A percentile compares a stretch with the other conserved stretches of the same genome.
These are phyloP conservation scores for Petunia secreta DNA, from an alignment of 257 asterid genomes.

Conservation along the genomic window DNA sequence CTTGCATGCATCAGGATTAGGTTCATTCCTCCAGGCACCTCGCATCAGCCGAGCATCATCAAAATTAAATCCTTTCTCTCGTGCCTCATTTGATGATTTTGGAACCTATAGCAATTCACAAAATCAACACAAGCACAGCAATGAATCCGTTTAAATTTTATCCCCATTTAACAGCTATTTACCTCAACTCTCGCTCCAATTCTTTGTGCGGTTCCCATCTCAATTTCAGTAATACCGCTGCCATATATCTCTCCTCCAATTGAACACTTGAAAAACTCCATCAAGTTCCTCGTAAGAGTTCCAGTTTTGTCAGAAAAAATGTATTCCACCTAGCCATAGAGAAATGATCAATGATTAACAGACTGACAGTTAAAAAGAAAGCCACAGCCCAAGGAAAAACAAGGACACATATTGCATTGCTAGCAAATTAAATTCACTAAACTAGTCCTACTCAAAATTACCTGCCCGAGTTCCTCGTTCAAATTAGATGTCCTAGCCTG, in stretches of 20 bases:
- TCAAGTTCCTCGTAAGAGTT: slow-evolving; percentile 91
- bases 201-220: slow-evolving; percentile 87
- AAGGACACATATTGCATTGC: not conserved
- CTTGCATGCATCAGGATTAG: slow-evolving; percentile 93
- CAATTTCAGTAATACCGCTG: slow-evolving; percentile 92
- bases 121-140: slow-evolving; percentile 28
- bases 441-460: slow-evolving; percentile 33
- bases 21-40: slow-evolving; percentile 98
- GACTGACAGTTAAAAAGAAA: not conserved
- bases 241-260: slow-evolving; percentile 98
- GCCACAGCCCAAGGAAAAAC: not conserved
- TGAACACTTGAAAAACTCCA: slow-evolving; percentile 98
- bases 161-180: slow-evolving; percentile 29
- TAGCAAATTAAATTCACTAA: slow-evolving; percentile 13
- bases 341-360: slow-evolving; percentile 31
- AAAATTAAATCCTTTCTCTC: slow-evolving; percentile 96
- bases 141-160: slow-evolving; percentile 22
- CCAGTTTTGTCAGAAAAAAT: slow-evolving; percentile 99
- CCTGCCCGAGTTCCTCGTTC: slow-evolving; percentile 99
- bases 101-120: slow-evolving; percentile 50
- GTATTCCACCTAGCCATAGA: slow-evolving; percentile 82
- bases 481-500: slow-evolving; percentile 96
- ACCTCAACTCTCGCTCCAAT: slow-evolving; percentile 79
- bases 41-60: slow-evolving; percentile 87
- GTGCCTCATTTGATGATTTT: slow-evolving; percentile 59